Evolutionary conservation across 1,284 basidiomycete species (phyloP), one percentile per base, ranked within the genome.

Genomic region (Pseudozyma sp.): DNA sequence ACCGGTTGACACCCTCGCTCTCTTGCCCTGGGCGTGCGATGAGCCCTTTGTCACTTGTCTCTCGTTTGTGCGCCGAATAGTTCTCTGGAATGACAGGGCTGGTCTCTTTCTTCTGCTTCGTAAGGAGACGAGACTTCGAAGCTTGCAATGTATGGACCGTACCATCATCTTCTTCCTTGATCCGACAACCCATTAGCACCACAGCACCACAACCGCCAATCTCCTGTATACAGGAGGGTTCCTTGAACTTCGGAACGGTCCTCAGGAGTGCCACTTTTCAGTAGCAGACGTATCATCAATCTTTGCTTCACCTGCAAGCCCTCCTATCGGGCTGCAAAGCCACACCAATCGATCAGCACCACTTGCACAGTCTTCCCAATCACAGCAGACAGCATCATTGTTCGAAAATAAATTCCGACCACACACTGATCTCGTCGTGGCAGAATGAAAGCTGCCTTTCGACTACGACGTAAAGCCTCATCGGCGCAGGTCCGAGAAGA

Each of bases 371-470:
- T 31, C 6, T 31, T 31, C 3, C 25, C 25, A 31, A 31, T 31
- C 25, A 3, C 25, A 31, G 25, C 25, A 31, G 3, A 31, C 51
- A 52, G 34, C 35, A 52, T n/a, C n/a, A 52, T 25, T 19, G 51
- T n/a, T 18, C 5, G 35, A 34, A 1, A 12, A 49, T n/a, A n/a
- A 4, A 14, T 45, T 45, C 44, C n/a, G n/a, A 34, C 12, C 49
- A 51, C 34, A 51, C 49, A 35, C 16, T 51, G 5, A 7, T 34
- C 49, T 6, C 45, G 18, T 34, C 21, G n/a, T n/a, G n/a, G 16
- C 47, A 47, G 18, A 9, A 66, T 66, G 64, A 66, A 66, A 39
- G 64, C 63, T 13, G 57, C 64, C n/a, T 66, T 66, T 45, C 52
- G 51, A 42, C 51, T 66, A 3, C 25, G 61, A n/a, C 61, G 62